Conservation (phyloP, 495 filamentous ascomycete species). For the Clavariopsis aquatica region DNA sequence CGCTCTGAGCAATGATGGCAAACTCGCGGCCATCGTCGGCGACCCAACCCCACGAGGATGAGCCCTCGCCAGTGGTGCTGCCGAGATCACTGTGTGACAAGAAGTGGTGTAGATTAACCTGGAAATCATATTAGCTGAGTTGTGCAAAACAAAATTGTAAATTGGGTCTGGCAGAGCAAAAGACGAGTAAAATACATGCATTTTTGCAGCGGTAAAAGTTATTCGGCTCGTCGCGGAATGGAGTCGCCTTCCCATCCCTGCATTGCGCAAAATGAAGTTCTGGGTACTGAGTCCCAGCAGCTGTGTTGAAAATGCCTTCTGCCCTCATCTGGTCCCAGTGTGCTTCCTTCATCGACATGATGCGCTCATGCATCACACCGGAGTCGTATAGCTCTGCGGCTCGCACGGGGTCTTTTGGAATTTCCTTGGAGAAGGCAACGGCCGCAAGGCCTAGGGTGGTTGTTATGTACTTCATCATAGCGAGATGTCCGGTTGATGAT, state of each 20-base stretch:
- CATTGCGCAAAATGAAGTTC: slow-evolving; percentile 41
- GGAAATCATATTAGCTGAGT: too few relatives aligned
- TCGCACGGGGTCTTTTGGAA: slow-evolving; percentile 24
- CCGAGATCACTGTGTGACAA: slow-evolving; percentile 54
- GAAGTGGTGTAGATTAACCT: slow-evolving; percentile 59
- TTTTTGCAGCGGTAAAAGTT: slow-evolving; percentile 57
- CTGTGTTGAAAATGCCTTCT: slow-evolving; percentile 21
- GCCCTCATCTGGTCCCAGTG: slow-evolving; percentile 10
- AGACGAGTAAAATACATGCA: slow-evolving; percentile 3
- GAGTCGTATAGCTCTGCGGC: slow-evolving; percentile 35
- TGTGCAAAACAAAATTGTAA: too few relatives aligned
- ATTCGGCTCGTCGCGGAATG: slow-evolving; percentile 22
- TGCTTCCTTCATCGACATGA: slow-evolving; percentile 29
- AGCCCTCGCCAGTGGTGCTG: slow-evolving; percentile 44
- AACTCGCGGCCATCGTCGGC: slow-evolving; percentile 58
- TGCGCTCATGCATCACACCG: slow-evolving; percentile 29
- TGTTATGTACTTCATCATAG: neutral
- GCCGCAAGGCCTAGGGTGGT: neutral
- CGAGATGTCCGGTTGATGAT: neutral
- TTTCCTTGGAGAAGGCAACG: slow-evolving; percentile 16
- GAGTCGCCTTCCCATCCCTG: slow-evolving; percentile 49
- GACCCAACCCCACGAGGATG: slow-evolving; percentile 56
- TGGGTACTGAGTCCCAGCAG: slow-evolving; percentile 10
- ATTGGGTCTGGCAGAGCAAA: too few relatives aligned
- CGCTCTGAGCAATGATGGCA: slow-evolving; percentile 57